Evolutionary conservation across 768 basidiomycete genomes (phyloP).

Genomic region (Coprinopsis marcescibilis): DNA sequence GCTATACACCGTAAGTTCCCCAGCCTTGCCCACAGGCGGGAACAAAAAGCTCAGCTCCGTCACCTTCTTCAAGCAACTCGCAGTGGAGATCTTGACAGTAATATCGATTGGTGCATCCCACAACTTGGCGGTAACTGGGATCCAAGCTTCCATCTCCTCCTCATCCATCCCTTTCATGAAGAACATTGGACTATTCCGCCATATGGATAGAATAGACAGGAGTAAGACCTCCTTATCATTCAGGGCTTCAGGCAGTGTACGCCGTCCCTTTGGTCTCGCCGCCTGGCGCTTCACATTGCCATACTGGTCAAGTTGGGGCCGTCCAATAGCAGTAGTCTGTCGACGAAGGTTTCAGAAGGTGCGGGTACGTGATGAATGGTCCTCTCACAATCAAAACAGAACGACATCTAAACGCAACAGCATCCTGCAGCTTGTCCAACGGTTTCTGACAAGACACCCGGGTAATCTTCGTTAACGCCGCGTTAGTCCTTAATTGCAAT

Average conservation of each 20-base stretch:
- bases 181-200: conserved; percentile 54
- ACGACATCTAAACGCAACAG: conserved; percentile 44
- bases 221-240: conserved; percentile 66
- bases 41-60: conserved; percentile 40
- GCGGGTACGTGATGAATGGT: too few species aligned
- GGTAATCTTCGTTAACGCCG: conserved; percentile 32
- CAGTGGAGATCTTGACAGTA: conserved; percentile 57
- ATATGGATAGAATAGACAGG: conserved; percentile 63
- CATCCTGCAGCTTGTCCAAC: conserved; percentile 40
- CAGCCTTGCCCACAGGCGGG: conserved; percentile 32
- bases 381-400: not conserved
- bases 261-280: conserved; percentile 56
- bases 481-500: not conserved
- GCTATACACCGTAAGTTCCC: conserved; percentile 33
- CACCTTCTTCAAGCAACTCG: conserved; percentile 42
- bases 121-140: conserved; percentile 40
- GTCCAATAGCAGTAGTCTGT: conserved; percentile 47
- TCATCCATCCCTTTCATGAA: conserved; percentile 40
- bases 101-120: conserved; percentile 63
- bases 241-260: conserved; percentile 48
- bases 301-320: conserved; percentile 55
- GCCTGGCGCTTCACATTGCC: conserved; percentile 50
- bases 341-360: too few species aligned
- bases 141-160: conserved; percentile 41
- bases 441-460: conserved; percentile 53